Base-by-base conservation (phyloP, 352 stramenopile species). In the Chrysophaeum taylorii region DNA sequence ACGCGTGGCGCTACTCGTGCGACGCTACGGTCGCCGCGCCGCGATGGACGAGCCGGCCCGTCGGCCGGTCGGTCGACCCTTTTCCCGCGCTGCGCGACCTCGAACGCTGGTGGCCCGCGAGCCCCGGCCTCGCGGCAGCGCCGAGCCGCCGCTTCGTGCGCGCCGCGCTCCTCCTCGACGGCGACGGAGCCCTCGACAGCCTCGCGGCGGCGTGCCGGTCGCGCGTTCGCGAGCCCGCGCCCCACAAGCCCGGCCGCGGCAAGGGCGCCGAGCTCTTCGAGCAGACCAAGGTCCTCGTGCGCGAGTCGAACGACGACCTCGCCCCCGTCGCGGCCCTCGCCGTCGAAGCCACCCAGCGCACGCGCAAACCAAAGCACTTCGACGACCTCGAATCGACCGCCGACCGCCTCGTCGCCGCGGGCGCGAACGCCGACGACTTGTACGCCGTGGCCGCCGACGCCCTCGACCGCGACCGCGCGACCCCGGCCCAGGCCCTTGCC, bases 341-440 rank as follows among this genome's bases (percentile, higher is more conserved):
- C 57, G 27, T 66, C 57, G 57, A 66, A 36, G 57, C 57, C 16
- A 45, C 57, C 33, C 31, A 48, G 57, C 57, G 57, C 5, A 66
- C 57, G 52, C 12, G 5, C 5, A 63, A 63, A 33, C 50, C 12
- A 57, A 57, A 27, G n/a, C 45, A 27, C 9, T 57, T 66, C 4
- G 57, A 66, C 2, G 31, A 66, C 35, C 36, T 66, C 31, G 31
- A 66, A 23, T 21, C 1, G 57, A 31, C 45, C 33, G 5, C n/a
- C 16, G 5, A 1, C 2, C 31, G 36, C 16, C 36, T 66, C 12
- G 33, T 43, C 33, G 57, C 1, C 33, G 33, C 31, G 33, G 36
- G 27, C 57, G 57, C 57, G 57, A 36, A 36, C 33, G 33, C 33
- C 18, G 33, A 45, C 12, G 57, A 66, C 33, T 25, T 41, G 33